A percentile compares a stretch with the other conserved stretches of the same genome.
Conservation (phyloP, 2,329 filamentous ascomycete genomes). For the Trichoderma brevicompactum region DNA sequence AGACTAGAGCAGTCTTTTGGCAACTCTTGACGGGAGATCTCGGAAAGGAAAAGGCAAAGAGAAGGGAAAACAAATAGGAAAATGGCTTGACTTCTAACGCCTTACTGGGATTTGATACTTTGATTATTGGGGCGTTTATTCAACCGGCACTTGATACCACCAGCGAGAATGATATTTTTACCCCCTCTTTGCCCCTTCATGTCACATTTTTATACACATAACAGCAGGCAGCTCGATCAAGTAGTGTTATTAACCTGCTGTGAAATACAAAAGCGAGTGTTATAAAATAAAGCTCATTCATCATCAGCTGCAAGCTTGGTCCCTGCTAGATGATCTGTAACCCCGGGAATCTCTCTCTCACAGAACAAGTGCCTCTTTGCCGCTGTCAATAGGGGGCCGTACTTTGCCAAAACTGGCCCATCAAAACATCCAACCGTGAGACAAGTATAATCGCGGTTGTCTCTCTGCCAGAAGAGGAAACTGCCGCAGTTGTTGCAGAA, state of each 20-base stretch:
- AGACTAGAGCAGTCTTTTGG: constrained; percentile 48
- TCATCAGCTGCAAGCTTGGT: constrained; percentile 22
- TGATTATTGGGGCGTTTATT: constrained; percentile 1
- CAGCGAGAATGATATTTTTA: constrained; percentile 9
- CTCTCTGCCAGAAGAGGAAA: constrained; percentile 52
- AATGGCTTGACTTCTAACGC: not conserved
- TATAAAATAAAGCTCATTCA: constrained; percentile 5
- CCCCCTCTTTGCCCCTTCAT: not conserved
- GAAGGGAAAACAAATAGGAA: not conserved
- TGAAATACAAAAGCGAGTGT: constrained; percentile 28
- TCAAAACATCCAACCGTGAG: constrained; percentile 53
- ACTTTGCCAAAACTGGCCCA: constrained; percentile 47
- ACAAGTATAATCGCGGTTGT: constrained; percentile 37
- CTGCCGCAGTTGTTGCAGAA: constrained; percentile 57
- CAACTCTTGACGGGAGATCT: not conserved
- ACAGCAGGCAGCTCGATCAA: not conserved
- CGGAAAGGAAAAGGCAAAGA: not conserved
- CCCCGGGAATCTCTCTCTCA: constrained; percentile 52
- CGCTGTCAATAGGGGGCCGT: constrained; percentile 47
- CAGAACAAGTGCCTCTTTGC: constrained; percentile 48
- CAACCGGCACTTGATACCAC: constrained; percentile 15
- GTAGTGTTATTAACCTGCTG: not conserved
- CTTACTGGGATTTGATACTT: not conserved
- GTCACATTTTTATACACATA: not conserved
- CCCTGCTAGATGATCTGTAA: constrained; percentile 50